These are phyloP conservation scores for Monosporozyma aquatica DNA, from an alignment of 805 yeast species.

Conservation along the genomic window DNA sequence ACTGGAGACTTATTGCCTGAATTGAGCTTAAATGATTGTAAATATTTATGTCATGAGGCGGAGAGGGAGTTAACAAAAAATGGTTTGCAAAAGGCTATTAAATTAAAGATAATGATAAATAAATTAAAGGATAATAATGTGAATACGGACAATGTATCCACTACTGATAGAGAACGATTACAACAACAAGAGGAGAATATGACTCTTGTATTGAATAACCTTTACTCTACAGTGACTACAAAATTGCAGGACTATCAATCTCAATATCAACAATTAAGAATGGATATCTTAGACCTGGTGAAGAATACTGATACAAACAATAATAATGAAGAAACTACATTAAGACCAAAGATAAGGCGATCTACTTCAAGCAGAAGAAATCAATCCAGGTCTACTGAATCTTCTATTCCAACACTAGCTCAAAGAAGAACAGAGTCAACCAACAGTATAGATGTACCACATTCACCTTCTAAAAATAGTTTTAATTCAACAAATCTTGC, in stretches of 20 bases:
- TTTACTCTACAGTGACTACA: constrained; percentile 20
- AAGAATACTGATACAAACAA: constrained; percentile 11
- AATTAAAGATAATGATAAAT: constrained; percentile 50
- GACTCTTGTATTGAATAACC: constrained; percentile 20
- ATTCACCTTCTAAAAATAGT: neutral
- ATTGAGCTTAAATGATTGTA: constrained; percentile 58
- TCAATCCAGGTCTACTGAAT: no score
- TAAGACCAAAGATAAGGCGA: neutral
- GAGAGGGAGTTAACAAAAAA: neutral
- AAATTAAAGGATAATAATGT: constrained; percentile 34
- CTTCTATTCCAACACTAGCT: no score
- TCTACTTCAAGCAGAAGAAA: neutral
- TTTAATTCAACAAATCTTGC: neutral
- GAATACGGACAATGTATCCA: constrained; percentile 7
- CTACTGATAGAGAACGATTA: constrained; percentile 9
- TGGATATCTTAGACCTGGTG: constrained; percentile 25
- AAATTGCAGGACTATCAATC: constrained; percentile 27
- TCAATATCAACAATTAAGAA: constrained; percentile 24
- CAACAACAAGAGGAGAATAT: constrained; percentile 29
- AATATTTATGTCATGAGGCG: constrained; percentile 53
- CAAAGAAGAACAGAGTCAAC: neutral
- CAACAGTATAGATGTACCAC: neutral
- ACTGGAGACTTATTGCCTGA: constrained; percentile 61
- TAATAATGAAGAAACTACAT: constrained; percentile 1
- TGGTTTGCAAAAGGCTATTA: constrained; percentile 49